phyloP scores from a whole-genome alignment of 495 filamentous ascomycete species.

The Hapsidospora chrysogenum region DNA sequence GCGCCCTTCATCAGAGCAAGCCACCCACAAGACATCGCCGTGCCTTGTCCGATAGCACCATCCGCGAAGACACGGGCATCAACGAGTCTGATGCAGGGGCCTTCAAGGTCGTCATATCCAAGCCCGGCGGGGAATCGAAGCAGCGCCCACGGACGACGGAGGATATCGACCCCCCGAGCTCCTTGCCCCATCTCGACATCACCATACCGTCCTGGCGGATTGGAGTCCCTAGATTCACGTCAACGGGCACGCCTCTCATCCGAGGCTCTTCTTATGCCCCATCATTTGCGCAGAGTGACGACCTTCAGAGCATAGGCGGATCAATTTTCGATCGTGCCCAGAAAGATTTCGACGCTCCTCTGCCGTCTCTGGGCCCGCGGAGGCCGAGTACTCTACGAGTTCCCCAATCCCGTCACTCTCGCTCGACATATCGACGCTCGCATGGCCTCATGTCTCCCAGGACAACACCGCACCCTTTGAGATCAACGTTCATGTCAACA shows the following conservation, averaged over 20 bases:
- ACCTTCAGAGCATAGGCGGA: slow-evolving; percentile 19
- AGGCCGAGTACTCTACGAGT: slow-evolving; percentile 25
- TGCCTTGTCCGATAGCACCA: slow-evolving; percentile 31
- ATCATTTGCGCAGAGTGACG: slow-evolving; percentile 18
- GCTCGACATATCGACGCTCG: slow-evolving; percentile 5
- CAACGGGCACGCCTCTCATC: slow-evolving; percentile 61
- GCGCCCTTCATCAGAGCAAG: slow-evolving; percentile 12
- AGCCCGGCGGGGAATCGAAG: slow-evolving; percentile 34
- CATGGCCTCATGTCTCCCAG: slow-evolving; percentile 10
- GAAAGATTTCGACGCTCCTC: slow-evolving; percentile 17
- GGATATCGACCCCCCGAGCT: slow-evolving; percentile 22
- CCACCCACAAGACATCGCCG: slow-evolving; percentile 25
- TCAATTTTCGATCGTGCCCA: slow-evolving; percentile 18
- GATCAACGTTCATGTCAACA: slow-evolving; percentile 24
- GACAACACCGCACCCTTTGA: slow-evolving; percentile 11
- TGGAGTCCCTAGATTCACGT: slow-evolving; percentile 67
- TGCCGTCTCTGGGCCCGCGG: slow-evolving; percentile 33
- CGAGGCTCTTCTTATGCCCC: slow-evolving; percentile 54
- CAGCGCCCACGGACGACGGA: slow-evolving; percentile 48
- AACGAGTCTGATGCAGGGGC: slow-evolving; percentile 44
- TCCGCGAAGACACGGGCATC: slow-evolving; percentile 25
- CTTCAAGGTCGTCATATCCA: slow-evolving; percentile 74
- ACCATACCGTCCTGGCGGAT: slow-evolving; percentile 78
- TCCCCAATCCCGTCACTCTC: slow-evolving; percentile 12
- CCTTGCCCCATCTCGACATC: slow-evolving; percentile 47